Evolutionary conservation across 176 grass and related monocot genomes (phyloP).

Genomic region (Musa acuminata): DNA sequence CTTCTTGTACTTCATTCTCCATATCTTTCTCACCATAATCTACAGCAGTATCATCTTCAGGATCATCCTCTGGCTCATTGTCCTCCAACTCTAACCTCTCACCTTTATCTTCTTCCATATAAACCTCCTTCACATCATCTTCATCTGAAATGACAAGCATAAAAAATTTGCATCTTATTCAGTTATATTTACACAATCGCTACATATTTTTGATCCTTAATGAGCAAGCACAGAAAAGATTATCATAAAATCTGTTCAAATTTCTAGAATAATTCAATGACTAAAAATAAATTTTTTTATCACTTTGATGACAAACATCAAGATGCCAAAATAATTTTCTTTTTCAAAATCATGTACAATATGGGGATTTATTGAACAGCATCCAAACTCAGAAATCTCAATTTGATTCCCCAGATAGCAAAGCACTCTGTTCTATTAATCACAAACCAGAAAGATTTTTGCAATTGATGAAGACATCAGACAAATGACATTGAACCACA

Average conservation of each 20-base stretch:
- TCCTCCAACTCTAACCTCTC: slow-evolving; percentile 60
- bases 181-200: not conserved
- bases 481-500: too few relatives aligned
- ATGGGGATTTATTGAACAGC: too few relatives aligned
- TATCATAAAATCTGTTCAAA: not conserved
- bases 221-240: not conserved
- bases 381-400: too few relatives aligned
- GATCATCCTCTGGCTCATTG: slow-evolving; percentile 32
- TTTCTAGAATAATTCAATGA: not conserved
- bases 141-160: slow-evolving; percentile 34
- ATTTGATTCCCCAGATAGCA: too few relatives aligned
- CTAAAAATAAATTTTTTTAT: not conserved
- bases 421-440: too few relatives aligned
- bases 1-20: slow-evolving; percentile 46
- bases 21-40: slow-evolving; percentile 66
- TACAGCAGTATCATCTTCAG: slow-evolving; percentile 59
- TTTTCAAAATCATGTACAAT: too few relatives aligned
- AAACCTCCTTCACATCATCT: slow-evolving; percentile 45
- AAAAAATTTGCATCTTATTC: not conserved
- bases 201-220: not conserved
- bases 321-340: too few relatives aligned
- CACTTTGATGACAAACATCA: too few relatives aligned
- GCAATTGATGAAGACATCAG: too few relatives aligned
- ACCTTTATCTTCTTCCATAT: slow-evolving; percentile 52
- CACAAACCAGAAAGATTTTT: too few relatives aligned